Base-by-base conservation (phyloP, 1,284 basidiomycete species). In the Pseudozyma hubeiensis region DNA sequence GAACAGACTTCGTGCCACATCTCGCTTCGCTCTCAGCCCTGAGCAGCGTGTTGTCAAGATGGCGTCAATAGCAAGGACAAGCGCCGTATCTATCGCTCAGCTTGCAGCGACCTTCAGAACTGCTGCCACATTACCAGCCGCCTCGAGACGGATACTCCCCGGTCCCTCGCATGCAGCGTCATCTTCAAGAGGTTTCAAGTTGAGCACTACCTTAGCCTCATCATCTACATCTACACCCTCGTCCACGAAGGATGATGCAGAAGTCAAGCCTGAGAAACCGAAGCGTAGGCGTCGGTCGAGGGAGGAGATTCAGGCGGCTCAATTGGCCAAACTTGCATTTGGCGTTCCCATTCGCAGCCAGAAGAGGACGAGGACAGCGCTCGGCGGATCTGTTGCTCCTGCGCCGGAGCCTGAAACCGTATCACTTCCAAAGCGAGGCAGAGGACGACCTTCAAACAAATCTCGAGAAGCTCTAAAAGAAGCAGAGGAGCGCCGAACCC, bases 261-360 rank as follows among this genome's bases (percentile, higher is more conserved):
- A 61, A 5, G 24, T 29, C 41, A 31, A 45, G 29, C 10, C n/a
- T 2, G 35, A 41, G 11, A 75, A 53, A 17, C 29, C 53, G 2
- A 54, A 33, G 35, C 65, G 71, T 49, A 44, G 19, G 11, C 62
- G 61, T 7, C 53, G 59, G 11, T 19, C 58, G 5, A 68, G 39
- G 30, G 64, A 47, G 44, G 60, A 72, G 35, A 10, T 67, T 16
- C 49, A 67, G 16, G 53, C 64, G 13, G 52, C 30, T 7, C 35
- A 48, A 8, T 29, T 70, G n/a, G 68, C 62, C 33, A 71, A 53
- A 5, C 4, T 11, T 9, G 34, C 54, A 5, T 49, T 65, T 40
- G 68, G 68, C 29, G 17, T 65, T 6, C 58, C 63, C 13, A 45
- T 59, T 4, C 54, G 58, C 16, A 55, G 53, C 17, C 47, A 41